Percentiles rank a stretch among this genome's conserved stretches.
These are phyloP conservation scores for Sphagnum fallax DNA, from an alignment of 228 moss, liverwort and hornwort species.

Conservation along the genomic window DNA sequence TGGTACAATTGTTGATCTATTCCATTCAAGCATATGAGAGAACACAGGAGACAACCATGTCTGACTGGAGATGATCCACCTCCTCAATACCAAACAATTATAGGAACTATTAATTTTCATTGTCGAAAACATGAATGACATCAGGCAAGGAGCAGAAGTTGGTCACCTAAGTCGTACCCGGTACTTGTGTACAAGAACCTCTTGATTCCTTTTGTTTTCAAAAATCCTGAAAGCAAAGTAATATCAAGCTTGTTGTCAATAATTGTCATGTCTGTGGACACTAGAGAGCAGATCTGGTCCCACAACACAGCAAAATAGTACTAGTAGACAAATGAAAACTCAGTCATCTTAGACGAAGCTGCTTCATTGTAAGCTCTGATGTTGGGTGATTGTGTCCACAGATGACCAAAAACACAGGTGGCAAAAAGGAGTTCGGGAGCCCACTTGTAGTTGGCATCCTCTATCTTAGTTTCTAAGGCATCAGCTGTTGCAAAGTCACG, in stretches of 20 bases:
- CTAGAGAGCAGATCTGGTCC: not conserved
- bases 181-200: constrained; percentile 30
- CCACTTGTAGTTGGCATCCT: constrained; percentile 53
- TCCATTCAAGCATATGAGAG: not conserved
- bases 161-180: constrained; percentile 43
- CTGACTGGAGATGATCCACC: no score
- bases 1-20: not conserved
- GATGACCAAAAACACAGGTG: not conserved
- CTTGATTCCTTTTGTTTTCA: constrained; percentile 10
- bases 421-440: not conserved
- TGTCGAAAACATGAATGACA: no score
- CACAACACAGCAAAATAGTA: not conserved
- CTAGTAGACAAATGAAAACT: not conserved
- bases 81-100: no score
- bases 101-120: no score
- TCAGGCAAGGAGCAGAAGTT: not conserved
- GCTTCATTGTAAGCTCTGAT: not conserved
- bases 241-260: not conserved
- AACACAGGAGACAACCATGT: no score
- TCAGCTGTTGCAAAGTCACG: constrained; percentile 30
- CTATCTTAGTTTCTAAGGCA: constrained; percentile 36
- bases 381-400: not conserved
- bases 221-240: constrained; percentile 20
- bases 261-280: not conserved
- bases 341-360: no score